phyloP scores from a whole-genome alignment of 371 early-diverging fungal species.

The Circinella umbellata region DNA sequence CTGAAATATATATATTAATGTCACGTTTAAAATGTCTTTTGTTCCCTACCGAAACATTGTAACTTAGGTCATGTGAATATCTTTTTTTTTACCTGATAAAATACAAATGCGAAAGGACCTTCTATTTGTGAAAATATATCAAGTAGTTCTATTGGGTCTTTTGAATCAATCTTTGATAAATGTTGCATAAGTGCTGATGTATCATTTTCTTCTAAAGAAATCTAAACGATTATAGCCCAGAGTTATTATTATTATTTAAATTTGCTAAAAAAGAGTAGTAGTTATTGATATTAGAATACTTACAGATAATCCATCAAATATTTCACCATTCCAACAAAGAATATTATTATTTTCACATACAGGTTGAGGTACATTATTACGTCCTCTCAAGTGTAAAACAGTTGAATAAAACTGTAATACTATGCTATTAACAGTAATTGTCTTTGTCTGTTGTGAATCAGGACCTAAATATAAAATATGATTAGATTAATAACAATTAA shows the following conservation, averaged over 20 bases:
- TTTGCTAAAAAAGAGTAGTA: not conserved
- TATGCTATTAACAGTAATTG: slow-evolving; percentile 11
- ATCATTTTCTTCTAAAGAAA: slow-evolving; percentile 56
- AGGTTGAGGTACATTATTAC: slow-evolving; percentile 71
- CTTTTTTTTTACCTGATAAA: slow-evolving; percentile 50
- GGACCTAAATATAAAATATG: slow-evolving; percentile 38
- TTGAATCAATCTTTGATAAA: slow-evolving; percentile 31
- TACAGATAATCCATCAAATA: slow-evolving; percentile 75
- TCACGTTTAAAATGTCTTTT: not conserved
- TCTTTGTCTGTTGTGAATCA: slow-evolving; percentile 42
- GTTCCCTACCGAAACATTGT: not conserved
- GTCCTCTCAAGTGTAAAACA: slow-evolving; percentile 84
- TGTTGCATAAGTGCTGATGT: slow-evolving; percentile 52
- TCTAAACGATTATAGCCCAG: slow-evolving; percentile 17
- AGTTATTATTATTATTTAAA: not conserved
- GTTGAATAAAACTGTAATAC: slow-evolving; percentile 63
- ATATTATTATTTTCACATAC: slow-evolving; percentile 55
- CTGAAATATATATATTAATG: slow-evolving; percentile 24
- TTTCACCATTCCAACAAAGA: slow-evolving; percentile 85
- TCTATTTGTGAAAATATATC: slow-evolving; percentile 58
- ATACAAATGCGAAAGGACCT: slow-evolving; percentile 83
- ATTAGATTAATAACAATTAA: not conserved
- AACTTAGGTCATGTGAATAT: no score
- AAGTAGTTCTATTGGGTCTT: slow-evolving; percentile 19
- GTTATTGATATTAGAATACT: not conserved